Conservation (phyloP, 257 asterid species). For the Haberlea rhodopensis region DNA sequence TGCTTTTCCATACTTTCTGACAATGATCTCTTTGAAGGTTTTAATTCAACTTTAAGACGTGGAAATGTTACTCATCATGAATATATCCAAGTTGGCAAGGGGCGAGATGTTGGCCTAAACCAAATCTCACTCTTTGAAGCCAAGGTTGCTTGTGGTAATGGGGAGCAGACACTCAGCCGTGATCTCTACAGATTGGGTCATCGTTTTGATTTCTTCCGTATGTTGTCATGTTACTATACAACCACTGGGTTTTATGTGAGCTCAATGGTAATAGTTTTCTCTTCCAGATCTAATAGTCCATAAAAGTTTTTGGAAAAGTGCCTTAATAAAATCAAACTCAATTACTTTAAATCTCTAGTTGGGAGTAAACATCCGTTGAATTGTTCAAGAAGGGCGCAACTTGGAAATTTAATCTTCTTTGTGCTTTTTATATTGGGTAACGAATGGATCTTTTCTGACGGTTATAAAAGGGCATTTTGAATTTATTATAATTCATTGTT, state of each 20-base stretch:
- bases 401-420: not conserved
- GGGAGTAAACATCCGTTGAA: constrained; percentile 8
- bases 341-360: not conserved
- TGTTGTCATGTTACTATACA: constrained; percentile 79
- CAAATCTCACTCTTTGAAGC: constrained; percentile 97
- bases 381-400: constrained; percentile 7
- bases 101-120: constrained; percentile 95
- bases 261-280: constrained; percentile 67
- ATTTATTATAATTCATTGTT: not conserved
- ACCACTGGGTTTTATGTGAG: constrained; percentile 89
- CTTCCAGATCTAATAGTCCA: constrained; percentile 7
- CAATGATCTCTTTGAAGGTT: constrained; percentile 49
- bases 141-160: constrained; percentile 95
- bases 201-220: constrained; percentile 96
- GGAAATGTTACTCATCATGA: constrained; percentile 94
- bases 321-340: not conserved
- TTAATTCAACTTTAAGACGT: constrained; percentile 82
- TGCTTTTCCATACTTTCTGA: constrained; percentile 19
- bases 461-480: no score
- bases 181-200: constrained; percentile 93
- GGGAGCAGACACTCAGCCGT: constrained; percentile 94
- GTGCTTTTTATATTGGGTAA: not conserved
- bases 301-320: not conserved
- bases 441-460: not conserved
- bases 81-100: constrained; percentile 93